These are phyloP conservation scores for Saccharomycopsis fermentans DNA, from an alignment of 805 yeast species.

Conservation along the genomic window DNA sequence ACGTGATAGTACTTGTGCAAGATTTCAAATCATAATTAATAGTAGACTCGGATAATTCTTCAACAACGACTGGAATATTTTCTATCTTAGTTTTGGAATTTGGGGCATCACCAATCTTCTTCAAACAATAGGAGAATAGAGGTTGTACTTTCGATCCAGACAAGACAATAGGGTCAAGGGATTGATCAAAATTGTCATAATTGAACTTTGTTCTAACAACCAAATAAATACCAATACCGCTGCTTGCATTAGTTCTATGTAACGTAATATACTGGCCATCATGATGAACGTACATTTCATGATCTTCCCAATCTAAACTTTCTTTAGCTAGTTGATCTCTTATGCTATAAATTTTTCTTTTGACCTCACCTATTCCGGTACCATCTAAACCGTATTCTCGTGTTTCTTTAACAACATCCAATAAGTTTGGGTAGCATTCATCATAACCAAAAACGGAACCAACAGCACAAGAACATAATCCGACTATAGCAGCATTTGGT, in stretches of 20 bases:
- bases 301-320: slow-evolving; percentile 39
- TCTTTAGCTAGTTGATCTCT: slow-evolving; percentile 47
- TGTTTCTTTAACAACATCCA: slow-evolving; percentile 72
- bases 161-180: slow-evolving; percentile 45
- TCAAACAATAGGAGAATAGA: slow-evolving; percentile 48
- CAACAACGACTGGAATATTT: slow-evolving; percentile 58
- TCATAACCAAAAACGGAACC: slow-evolving; percentile 94
- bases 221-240: slow-evolving; percentile 83
- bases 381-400: slow-evolving; percentile 45
- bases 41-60: slow-evolving; percentile 39
- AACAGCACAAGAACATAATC: slow-evolving; percentile 85
- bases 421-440: slow-evolving; percentile 74
- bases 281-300: slow-evolving; percentile 90
- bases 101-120: slow-evolving; percentile 39
- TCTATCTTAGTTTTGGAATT: slow-evolving; percentile 33
- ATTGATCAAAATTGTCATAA: slow-evolving; percentile 34
- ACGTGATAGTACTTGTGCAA: slow-evolving; percentile 40
- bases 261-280: slow-evolving; percentile 88
- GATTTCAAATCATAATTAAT: slow-evolving; percentile 34
- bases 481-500: slow-evolving; percentile 89
- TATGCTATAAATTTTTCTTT: slow-evolving; percentile 46
- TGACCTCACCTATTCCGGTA: slow-evolving; percentile 69
- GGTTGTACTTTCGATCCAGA: slow-evolving; percentile 50
- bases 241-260: slow-evolving; percentile 72
- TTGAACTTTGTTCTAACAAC: slow-evolving; percentile 77